phyloP scores from a whole-genome alignment of 2,329 filamentous ascomycete species.

The Monilinia aucupariae region DNA sequence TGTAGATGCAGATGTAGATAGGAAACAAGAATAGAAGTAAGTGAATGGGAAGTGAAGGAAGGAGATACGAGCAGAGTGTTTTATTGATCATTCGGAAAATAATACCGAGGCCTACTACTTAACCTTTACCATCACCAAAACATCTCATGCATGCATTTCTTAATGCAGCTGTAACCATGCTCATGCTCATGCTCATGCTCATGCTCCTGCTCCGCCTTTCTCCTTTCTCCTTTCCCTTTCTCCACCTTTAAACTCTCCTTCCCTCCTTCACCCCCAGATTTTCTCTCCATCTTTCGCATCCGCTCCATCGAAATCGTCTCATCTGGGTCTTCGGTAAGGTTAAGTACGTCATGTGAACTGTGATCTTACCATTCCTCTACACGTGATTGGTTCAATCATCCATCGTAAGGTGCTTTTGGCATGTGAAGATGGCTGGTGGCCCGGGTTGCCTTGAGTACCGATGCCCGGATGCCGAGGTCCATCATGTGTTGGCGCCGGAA shows the following conservation, averaged over 20 bases:
- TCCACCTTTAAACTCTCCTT: too few relatives aligned
- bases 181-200: too few relatives aligned
- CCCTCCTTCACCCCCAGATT: constrained; percentile 11
- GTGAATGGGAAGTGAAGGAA: not conserved
- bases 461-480: constrained; percentile 5
- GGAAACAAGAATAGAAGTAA: not conserved
- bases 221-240: too few relatives aligned
- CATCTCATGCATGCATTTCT: not conserved
- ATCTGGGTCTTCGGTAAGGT: not conserved
- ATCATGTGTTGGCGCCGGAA: not conserved
- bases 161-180: not conserved
- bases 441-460: not conserved
- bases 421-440: constrained; percentile 11
- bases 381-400: not conserved
- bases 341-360: constrained; percentile 7
- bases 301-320: not conserved
- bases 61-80: too few relatives aligned
- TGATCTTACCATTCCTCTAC: not conserved
- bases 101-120: too few relatives aligned
- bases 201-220: too few relatives aligned
- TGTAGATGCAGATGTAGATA: not conserved
- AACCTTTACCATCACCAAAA: too few relatives aligned
- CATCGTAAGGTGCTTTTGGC: not conserved
- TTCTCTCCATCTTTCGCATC: constrained; percentile 11
- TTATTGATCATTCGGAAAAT: too few relatives aligned